Evolutionary conservation across 1,284 basidiomycete genomes (phyloP), one percentile per base, ranked within the genome.

Genomic region (Papiliotrema laurentii): DNA sequence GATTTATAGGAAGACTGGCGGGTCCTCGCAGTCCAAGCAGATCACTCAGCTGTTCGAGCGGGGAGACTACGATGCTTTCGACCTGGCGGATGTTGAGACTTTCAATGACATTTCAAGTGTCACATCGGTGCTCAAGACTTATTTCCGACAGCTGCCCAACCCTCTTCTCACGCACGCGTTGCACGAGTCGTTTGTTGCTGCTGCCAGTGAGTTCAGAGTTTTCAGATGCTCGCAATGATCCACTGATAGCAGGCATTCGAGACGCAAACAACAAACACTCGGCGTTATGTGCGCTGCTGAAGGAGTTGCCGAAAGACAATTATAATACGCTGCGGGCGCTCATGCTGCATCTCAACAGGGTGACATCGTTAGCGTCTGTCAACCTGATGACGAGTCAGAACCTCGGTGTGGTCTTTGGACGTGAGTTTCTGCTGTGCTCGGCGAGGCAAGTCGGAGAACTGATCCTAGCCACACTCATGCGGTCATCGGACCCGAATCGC

Each of bases 341-440:
- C 22, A 87, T 97, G 82, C 74, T 89, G 21, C 96, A 99, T 75
- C 76, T 99, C 26, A 77, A 93, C 58, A 89, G 90, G 49, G 80
- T 94, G 24, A 82, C 83, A 61, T 77, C 83, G 49, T 77, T 79
- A 33, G 81, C 80, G 49, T 82, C 84, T 22, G 78, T 79, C 51
- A 99, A 98, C 71, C 79, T 92, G 46, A 98, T 99, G 96, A 91
- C 84, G 43, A 85, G 90, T 3, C 82, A 91, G 56, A 99, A 98
- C 64, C 76, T 99, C 19, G 96, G 96, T n/a, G 91, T 97, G n/a
- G 92, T 99, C 36, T 97, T 98, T 76, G 96, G 96, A 59, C 94
- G 92, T 97, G 72, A 77, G 91, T n/a, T n/a, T n/a, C n/a, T n/a
- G n/a, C n/a, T n/a, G n/a, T n/a, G n/a, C n/a, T 85, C 5, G 25